Evolutionary conservation across 1,139 yeast species (phyloP).

Genomic region (Kodamaea sp.): DNA sequence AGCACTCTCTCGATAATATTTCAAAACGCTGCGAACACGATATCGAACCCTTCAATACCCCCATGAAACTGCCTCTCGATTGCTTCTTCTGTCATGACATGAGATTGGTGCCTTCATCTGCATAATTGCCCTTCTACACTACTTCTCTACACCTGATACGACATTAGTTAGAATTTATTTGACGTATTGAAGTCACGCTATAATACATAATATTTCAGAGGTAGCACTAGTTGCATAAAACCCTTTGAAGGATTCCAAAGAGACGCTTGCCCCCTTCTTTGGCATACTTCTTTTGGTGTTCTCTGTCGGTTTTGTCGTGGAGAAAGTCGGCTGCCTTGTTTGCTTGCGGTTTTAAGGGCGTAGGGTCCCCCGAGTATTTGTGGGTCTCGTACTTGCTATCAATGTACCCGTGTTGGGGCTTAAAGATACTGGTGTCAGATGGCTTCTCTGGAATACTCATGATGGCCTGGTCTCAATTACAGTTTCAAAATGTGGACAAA

Average conservation of each 20-base stretch:
- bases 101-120: too few relatives aligned
- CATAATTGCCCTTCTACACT: too few relatives aligned
- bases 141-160: too few relatives aligned
- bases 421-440: conserved; percentile 27
- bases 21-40: too few relatives aligned
- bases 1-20: too few relatives aligned
- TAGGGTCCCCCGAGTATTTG: conserved; percentile 35
- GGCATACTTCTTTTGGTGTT: conserved; percentile 43
- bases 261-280: conserved; percentile 27
- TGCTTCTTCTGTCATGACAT: too few relatives aligned
- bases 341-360: conserved; percentile 32
- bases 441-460: conserved; percentile 36
- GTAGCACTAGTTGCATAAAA: conserved; percentile 7
- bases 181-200: too few relatives aligned
- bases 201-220: too few relatives aligned
- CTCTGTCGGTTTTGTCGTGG: conserved; percentile 33
- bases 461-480: too few relatives aligned
- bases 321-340: conserved; percentile 31
- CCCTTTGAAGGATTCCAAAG: conserved; percentile 15
- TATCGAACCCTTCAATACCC: too few relatives aligned
- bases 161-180: too few relatives aligned
- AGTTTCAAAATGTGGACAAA: neutral
- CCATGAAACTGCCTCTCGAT: too few relatives aligned
- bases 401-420: conserved; percentile 36
- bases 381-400: conserved; percentile 34